Conservation (phyloP, 2,329 filamentous ascomycete genomes). For the Didymella sp. region DNA sequence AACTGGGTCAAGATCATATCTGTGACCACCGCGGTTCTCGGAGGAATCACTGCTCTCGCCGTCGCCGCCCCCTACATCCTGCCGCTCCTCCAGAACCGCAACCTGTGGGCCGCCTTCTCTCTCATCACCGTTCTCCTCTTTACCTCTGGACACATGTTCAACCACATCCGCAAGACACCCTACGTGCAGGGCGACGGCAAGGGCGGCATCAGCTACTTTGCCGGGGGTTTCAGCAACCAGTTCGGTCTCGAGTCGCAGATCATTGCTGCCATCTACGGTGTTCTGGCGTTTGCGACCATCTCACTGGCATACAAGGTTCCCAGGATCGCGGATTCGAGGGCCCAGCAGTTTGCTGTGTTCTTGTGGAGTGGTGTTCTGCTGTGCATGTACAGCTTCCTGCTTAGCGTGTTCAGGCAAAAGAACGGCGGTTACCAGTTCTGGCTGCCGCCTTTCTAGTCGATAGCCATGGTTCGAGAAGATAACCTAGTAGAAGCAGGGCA, state of each 20-base stretch:
- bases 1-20: constrained; percentile 82
- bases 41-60: constrained; percentile 69
- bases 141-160: constrained; percentile 98
- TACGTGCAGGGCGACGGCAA: constrained; percentile 86
- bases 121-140: constrained; percentile 90
- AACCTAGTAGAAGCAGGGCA: neutral
- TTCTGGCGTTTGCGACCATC: constrained; percentile 89
- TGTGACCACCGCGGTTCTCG: constrained; percentile 72
- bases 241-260: constrained; percentile 96
- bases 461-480: neutral
- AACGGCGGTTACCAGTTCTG: constrained; percentile 95
- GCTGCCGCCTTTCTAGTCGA: constrained; percentile 79
- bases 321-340: constrained; percentile 77
- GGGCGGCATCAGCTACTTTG: constrained; percentile 89
- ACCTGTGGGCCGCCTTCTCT: constrained; percentile 90
- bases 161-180: constrained; percentile 94
- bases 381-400: constrained; percentile 87
- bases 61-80: constrained; percentile 80
- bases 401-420: constrained; percentile 93
- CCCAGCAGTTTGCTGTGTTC: constrained; percentile 82
- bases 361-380: constrained; percentile 80
- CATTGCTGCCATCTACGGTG: constrained; percentile 81
- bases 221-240: constrained; percentile 90
- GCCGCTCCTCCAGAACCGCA: constrained; percentile 85
- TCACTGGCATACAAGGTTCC: constrained; percentile 91